phyloP scores from a whole-genome alignment of 1,284 basidiomycete genomes.

The Rhodotorula sp. region DNA sequence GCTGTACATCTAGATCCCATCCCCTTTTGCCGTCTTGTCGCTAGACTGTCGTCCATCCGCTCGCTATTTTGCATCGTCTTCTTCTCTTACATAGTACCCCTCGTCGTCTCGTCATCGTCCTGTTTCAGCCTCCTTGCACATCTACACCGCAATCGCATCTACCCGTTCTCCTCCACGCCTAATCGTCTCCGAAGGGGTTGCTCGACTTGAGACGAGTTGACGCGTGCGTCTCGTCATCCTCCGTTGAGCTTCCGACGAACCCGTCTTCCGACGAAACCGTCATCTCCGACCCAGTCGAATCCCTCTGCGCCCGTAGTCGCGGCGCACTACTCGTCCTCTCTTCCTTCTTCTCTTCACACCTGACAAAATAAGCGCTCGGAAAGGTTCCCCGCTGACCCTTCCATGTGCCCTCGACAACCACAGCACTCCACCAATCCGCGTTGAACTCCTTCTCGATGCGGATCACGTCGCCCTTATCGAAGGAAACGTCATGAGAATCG shows the following conservation, averaged over 20 bases:
- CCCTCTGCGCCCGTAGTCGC: too few relatives aligned
- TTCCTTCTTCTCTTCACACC: not conserved
- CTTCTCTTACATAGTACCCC: not conserved
- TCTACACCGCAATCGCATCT: not conserved
- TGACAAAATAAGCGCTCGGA: slow-evolving; percentile 23
- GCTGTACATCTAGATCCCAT: slow-evolving; percentile 19
- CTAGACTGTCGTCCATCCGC: not conserved
- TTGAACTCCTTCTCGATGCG: slow-evolving; percentile 16
- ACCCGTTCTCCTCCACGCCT: too few relatives aligned
- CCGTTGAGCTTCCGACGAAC: too few relatives aligned
- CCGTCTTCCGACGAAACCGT: too few relatives aligned
- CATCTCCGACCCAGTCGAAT: too few relatives aligned
- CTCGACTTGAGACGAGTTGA: too few relatives aligned
- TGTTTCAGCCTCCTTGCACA: not conserved
- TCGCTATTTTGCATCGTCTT: not conserved
- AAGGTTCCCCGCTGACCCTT: slow-evolving; percentile 16
- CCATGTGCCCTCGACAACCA: not conserved
- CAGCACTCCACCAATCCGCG: slow-evolving; percentile 27
- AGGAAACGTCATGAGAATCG: slow-evolving; percentile 5
- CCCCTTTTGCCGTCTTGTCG: not conserved
- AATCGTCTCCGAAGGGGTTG: too few relatives aligned
- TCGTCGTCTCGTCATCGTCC: not conserved
- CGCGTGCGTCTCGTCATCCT: too few relatives aligned
- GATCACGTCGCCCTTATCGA: slow-evolving; percentile 16
- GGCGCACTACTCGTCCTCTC: not conserved